A percentile compares a stretch with the other conserved stretches of the same genome.
Evolutionary conservation across 1,139 yeast species (phyloP).

Genomic region (Debaryomyces fabryi): DNA sequence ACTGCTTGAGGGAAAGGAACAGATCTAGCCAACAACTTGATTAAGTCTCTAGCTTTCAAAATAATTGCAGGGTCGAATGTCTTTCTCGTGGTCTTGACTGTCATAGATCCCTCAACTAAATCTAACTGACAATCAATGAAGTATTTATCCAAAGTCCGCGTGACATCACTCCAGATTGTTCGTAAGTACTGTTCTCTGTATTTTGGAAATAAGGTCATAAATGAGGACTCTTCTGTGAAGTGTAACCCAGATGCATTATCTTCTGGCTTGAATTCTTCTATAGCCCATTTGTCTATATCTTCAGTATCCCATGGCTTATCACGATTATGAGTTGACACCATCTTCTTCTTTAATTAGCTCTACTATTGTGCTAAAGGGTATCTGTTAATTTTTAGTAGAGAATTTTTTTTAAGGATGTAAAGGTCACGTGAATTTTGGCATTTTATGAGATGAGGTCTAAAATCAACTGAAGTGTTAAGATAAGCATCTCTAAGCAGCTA

Average conservation of each 20-base stretch:
- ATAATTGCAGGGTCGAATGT: slow-evolving; percentile 95
- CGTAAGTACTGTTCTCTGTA: slow-evolving; percentile 90
- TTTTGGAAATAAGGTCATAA: slow-evolving; percentile 94
- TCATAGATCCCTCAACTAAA: slow-evolving; percentile 96
- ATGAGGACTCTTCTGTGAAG: slow-evolving; percentile 91
- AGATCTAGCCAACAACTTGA: slow-evolving; percentile 90
- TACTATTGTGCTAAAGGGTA: neutral
- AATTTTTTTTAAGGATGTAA: neutral
- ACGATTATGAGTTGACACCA: slow-evolving; percentile 91
- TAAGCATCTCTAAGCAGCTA: neutral
- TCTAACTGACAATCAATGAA: slow-evolving; percentile 82
- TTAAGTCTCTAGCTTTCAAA: slow-evolving; percentile 91
- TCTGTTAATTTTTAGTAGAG: slow-evolving; percentile 1
- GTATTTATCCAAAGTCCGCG: slow-evolving; percentile 71
- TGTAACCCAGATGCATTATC: slow-evolving; percentile 85
- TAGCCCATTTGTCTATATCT: slow-evolving; percentile 91
- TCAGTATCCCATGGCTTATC: slow-evolving; percentile 99
- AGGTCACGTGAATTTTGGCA: slow-evolving; percentile 2
- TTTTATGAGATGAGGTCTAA: slow-evolving; percentile 9
- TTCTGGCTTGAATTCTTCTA: slow-evolving; percentile 87
- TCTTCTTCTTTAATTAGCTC: slow-evolving; percentile 26
- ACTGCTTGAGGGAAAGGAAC: slow-evolving; percentile 98
- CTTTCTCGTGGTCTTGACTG: slow-evolving; percentile 92
- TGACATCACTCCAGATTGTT: slow-evolving; percentile 92
- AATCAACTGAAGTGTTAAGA: neutral